phyloP scores from a whole-genome alignment of 305 asterid species.

The Fraxinus albicans region DNA sequence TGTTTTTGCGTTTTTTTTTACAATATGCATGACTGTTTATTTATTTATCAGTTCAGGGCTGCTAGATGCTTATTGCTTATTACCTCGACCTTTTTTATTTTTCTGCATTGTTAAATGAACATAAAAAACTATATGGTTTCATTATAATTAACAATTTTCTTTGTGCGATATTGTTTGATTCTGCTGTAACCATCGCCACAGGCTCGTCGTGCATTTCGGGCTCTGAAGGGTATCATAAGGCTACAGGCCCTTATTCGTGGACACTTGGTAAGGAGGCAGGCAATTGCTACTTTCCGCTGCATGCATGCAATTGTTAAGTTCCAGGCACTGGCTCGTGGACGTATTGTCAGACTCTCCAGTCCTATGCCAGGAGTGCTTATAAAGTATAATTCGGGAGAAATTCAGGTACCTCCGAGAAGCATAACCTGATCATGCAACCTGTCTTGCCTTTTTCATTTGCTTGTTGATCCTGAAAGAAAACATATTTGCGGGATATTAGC shows the following conservation, averaged over 20 bases:
- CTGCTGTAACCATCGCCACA: constrained; percentile 20
- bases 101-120: neutral
- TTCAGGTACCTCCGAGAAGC: constrained; percentile 6
- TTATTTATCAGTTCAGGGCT: neutral
- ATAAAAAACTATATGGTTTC: neutral
- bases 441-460: neutral
- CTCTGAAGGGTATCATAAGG: constrained; percentile 45
- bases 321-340: constrained; percentile 64
- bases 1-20: neutral
- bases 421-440: neutral
- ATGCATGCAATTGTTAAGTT: constrained; percentile 57
- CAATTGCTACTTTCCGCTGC: constrained; percentile 55
- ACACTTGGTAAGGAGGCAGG: constrained; percentile 66
- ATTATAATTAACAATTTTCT: neutral
- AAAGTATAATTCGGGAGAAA: constrained; percentile 24
- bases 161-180: neutral
- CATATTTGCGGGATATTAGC: neutral
- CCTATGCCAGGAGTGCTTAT: constrained; percentile 30
- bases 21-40: neutral
- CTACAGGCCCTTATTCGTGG: constrained; percentile 68
- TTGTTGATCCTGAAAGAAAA: neutral
- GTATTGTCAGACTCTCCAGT: constrained; percentile 41
- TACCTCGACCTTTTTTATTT: neutral
- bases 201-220: constrained; percentile 52
- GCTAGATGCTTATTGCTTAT: neutral